Percentiles rank a stretch among this genome's conserved stretches.
Evolutionary conservation across 768 basidiomycete species (phyloP).

Genomic region (Xanthoconium purpureum): DNA sequence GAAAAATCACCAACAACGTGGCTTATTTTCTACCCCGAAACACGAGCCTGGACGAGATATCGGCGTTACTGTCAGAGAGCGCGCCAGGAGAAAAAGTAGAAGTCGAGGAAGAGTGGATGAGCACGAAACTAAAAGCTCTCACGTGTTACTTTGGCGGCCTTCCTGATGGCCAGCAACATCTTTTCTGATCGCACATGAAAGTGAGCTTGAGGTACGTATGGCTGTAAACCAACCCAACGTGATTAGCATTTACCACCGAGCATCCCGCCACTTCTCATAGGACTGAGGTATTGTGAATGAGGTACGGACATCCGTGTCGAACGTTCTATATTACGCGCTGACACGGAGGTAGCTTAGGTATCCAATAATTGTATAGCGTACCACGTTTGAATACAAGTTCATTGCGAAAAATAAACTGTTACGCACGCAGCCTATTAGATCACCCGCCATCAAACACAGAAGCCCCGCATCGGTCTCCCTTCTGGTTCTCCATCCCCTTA

Average conservation of each 20-base stretch:
- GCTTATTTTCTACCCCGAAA: conserved; percentile 92
- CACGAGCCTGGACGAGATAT: conserved; percentile 67
- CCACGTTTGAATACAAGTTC: not conserved
- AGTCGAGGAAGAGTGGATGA: conserved; percentile 97
- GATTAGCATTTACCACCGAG: not conserved
- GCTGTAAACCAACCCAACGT: not conserved
- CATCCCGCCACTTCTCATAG: not conserved
- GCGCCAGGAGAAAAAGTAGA: conserved; percentile 60
- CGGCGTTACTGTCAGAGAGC: conserved; percentile 39
- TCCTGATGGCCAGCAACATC: conserved; percentile 59
- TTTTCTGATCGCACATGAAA: conserved; percentile 39
- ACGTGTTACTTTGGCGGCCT: conserved; percentile 94
- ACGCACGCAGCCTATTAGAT: not conserved
- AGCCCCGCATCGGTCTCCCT: too few relatives aligned
- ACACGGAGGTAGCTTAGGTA: not conserved
- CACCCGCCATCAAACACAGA: not conserved
- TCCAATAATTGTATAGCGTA: not conserved
- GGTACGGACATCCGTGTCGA: not conserved
- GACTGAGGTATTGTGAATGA: not conserved
- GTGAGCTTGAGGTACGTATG: not conserved
- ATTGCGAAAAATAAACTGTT: not conserved
- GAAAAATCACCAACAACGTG: conserved; percentile 73
- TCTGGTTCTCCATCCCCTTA: too few relatives aligned
- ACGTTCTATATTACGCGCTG: not conserved
- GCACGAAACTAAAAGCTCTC: conserved; percentile 86